Percentiles rank a stretch among this genome's conserved stretches.
Conservation (phyloP, 1,284 basidiomycete genomes). For the Tetrapyrgos nigripes region DNA sequence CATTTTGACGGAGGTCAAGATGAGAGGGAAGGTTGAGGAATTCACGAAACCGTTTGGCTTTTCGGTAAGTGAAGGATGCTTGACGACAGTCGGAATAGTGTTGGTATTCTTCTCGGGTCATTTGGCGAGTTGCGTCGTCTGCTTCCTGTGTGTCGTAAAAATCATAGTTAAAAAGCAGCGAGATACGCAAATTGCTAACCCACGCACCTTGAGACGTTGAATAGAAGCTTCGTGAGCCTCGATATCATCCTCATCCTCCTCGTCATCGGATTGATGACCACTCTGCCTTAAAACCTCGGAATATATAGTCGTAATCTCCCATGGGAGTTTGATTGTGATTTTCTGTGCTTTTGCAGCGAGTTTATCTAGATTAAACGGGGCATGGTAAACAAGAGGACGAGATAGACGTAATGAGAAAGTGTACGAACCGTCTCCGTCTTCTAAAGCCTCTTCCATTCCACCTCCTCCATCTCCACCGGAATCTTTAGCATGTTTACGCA, state of each 20-base stretch:
- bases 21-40: slow-evolving; percentile 92
- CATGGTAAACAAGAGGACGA: slow-evolving; percentile 1
- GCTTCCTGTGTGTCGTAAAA: slow-evolving; percentile 67
- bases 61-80: slow-evolving; percentile 96
- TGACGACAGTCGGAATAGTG: slow-evolving; percentile 98
- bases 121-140: slow-evolving; percentile 93
- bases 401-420: background rate
- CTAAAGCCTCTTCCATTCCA: slow-evolving; percentile 80
- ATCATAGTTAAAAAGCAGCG: background rate
- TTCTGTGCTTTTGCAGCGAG: slow-evolving; percentile 87
- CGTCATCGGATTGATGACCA: slow-evolving; percentile 85
- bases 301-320: slow-evolving; percentile 94
- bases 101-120: slow-evolving; percentile 97
- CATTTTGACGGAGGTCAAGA: slow-evolving; percentile 90
- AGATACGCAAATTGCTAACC: background rate
- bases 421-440: slow-evolving; percentile 73
- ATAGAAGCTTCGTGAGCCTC: slow-evolving; percentile 96
- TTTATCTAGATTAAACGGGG: slow-evolving; percentile 60
- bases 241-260: slow-evolving; percentile 95
- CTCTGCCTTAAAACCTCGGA: slow-evolving; percentile 80
- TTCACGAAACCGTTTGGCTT: slow-evolving; percentile 95
- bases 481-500: slow-evolving; percentile 95
- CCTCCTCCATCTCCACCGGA: slow-evolving; percentile 79
- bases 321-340: slow-evolving; percentile 94
- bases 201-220: slow-evolving; percentile 76